A percentile compares a stretch with the other conserved stretches of the same genome.
Evolutionary conservation across 1,139 yeast genomes (phyloP).

Genomic region (Zygoascus sp.): DNA sequence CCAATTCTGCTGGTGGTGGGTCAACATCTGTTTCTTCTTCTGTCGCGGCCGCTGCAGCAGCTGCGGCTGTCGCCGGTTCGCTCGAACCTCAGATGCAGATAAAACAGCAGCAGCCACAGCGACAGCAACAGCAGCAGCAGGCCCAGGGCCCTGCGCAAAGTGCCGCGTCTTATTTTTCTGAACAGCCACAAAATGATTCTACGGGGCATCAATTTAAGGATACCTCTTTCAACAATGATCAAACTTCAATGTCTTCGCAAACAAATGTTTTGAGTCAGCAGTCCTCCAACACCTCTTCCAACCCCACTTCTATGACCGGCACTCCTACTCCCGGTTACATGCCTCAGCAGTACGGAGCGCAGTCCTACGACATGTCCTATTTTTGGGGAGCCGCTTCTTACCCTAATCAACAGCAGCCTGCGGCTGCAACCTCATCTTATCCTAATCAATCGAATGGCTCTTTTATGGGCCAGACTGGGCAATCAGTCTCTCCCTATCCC

Average conservation of each 20-base stretch:
- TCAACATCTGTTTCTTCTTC: background rate
- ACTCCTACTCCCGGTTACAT: background rate
- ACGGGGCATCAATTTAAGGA: background rate
- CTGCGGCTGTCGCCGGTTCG: conserved; percentile 12
- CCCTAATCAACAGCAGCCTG: conserved; percentile 10
- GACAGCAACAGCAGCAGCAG: conserved; percentile 13
- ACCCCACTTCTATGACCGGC: background rate
- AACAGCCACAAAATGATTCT: background rate
- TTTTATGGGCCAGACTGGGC: background rate
- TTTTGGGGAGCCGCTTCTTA: conserved; percentile 6
- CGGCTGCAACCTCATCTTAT: background rate
- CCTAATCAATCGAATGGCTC: background rate
- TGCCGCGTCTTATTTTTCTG: background rate
- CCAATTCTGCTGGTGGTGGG: too few relatives aligned
- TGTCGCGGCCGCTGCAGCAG: conserved; percentile 7
- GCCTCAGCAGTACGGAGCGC: background rate
- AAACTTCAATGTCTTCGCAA: background rate
- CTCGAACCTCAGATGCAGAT: background rate
- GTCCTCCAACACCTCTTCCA: background rate
- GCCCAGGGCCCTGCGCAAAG: background rate
- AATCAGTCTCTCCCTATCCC: background rate
- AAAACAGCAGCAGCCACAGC: conserved; percentile 7
- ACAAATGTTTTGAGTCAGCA: background rate
- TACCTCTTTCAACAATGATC: background rate
- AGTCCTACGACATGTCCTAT: conserved; percentile 5